phyloP scores from a whole-genome alignment of 2,329 filamentous ascomycete genomes.

The Fusarium sp. region DNA sequence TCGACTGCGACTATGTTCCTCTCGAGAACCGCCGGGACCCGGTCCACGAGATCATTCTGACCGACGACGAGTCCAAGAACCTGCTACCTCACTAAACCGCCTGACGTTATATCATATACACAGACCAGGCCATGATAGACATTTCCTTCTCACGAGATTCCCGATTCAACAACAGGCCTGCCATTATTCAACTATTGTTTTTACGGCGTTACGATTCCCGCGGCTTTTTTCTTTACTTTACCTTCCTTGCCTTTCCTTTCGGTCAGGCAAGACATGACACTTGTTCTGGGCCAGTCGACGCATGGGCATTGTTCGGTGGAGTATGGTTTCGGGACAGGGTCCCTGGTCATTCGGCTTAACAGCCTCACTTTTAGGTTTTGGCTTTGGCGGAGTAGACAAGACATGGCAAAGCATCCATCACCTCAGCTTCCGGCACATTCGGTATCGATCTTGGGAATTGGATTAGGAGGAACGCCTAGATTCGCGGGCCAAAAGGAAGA shows the following conservation, averaged over 20 bases:
- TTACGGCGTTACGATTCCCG: slow-evolving; percentile 33
- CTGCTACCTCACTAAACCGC: slow-evolving; percentile 69
- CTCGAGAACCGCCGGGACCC: slow-evolving; percentile 80
- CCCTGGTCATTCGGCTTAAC: slow-evolving; percentile 36
- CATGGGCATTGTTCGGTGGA: slow-evolving; percentile 35
- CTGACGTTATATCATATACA: slow-evolving; percentile 23
- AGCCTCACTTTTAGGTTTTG: slow-evolving; percentile 38
- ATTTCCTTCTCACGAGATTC: slow-evolving; percentile 42
- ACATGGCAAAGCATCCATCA: slow-evolving; percentile 39
- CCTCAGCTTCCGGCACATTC: slow-evolving; percentile 23
- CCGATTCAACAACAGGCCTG: slow-evolving; percentile 27
- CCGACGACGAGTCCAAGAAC: slow-evolving; percentile 76
- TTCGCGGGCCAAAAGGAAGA: slow-evolving; percentile 16
- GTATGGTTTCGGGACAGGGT: slow-evolving; percentile 35
- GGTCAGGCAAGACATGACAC: slow-evolving; percentile 15
- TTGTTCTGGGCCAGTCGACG: slow-evolving; percentile 20
- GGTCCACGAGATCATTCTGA: slow-evolving; percentile 79
- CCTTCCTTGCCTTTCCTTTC: background rate
- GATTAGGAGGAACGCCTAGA: slow-evolving; percentile 22
- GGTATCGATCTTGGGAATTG: slow-evolving; percentile 24
- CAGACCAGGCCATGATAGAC: slow-evolving; percentile 37
- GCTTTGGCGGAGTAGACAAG: slow-evolving; percentile 40
- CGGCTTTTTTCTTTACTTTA: background rate
- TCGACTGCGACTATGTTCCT: slow-evolving; percentile 77
- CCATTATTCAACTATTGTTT: slow-evolving; percentile 14